Conservation (phyloP, 805 yeast species). For the Ogataea angusta region DNA sequence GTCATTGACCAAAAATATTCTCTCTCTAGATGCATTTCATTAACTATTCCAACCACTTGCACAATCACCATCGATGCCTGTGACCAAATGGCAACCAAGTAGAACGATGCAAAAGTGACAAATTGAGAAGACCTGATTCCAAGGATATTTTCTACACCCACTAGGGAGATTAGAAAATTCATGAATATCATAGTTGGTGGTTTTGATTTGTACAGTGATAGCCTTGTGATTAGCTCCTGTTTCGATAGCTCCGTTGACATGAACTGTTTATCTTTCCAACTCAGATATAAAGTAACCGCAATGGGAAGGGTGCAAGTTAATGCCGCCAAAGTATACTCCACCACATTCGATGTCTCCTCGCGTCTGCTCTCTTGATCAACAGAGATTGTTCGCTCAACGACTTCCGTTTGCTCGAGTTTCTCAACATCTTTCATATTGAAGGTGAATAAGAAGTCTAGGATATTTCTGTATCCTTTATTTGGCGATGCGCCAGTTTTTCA, state of each 20-base stretch:
- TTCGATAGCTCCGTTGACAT: constrained; percentile 9
- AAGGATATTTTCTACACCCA: constrained; percentile 13
- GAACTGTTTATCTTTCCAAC: constrained; percentile 15
- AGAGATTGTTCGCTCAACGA: neutral
- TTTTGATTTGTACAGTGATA: constrained; percentile 9
- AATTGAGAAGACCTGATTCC: constrained; percentile 6
- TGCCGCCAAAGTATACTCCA: constrained; percentile 7
- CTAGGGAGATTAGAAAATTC: constrained; percentile 12
- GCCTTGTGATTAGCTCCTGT: constrained; percentile 6
- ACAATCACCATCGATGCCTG: constrained; percentile 17
- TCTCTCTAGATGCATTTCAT: constrained; percentile 7
- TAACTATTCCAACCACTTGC: constrained; percentile 10
- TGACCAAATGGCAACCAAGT: constrained; percentile 13
- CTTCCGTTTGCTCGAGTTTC: constrained; percentile 2
- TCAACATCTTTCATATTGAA: constrained; percentile 6
- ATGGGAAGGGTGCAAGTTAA: constrained; percentile 7
- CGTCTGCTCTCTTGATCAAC: constrained; percentile 4
- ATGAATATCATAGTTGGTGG: constrained; percentile 13
- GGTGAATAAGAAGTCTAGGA: neutral
- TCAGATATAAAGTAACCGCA: constrained; percentile 8
- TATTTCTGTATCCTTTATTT: constrained; percentile 3
- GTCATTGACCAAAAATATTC: constrained; percentile 14
- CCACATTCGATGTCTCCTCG: neutral
- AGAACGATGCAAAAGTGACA: constrained; percentile 8
- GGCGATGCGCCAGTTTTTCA: constrained; percentile 5